phyloP scores from a whole-genome alignment of 139 green algal species.

The Nannochloris sp. region DNA sequence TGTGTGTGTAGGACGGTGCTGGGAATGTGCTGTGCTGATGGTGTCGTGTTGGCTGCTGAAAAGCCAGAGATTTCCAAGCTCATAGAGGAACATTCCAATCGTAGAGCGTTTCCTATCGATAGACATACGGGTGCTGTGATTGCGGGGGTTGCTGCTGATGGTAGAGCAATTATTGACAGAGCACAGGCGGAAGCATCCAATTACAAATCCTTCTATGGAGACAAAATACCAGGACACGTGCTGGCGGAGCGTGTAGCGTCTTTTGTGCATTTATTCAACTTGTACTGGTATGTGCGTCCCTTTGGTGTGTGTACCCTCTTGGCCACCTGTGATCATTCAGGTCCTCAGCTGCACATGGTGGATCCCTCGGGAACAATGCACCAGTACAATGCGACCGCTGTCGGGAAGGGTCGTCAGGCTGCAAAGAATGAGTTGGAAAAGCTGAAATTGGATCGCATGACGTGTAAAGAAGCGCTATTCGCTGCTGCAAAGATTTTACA shows the following conservation, averaged over 20 bases:
- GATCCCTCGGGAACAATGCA: slow-evolving; percentile 75
- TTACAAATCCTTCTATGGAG: slow-evolving; percentile 73
- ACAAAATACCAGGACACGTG: slow-evolving; percentile 82
- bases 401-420: slow-evolving; percentile 91
- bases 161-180: slow-evolving; percentile 74
- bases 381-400: slow-evolving; percentile 84
- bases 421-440: slow-evolving; percentile 98
- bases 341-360: slow-evolving; percentile 82
- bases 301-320: slow-evolving; percentile 74
- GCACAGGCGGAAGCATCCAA: slow-evolving; percentile 37
- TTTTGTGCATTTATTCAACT: slow-evolving; percentile 94
- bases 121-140: slow-evolving; percentile 71
- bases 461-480: slow-evolving; percentile 73
- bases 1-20: slow-evolving; percentile 73
- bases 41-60: slow-evolving; percentile 91
- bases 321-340: slow-evolving; percentile 69
- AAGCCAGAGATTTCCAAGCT: slow-evolving; percentile 95
- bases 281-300: slow-evolving; percentile 85
- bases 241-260: slow-evolving; percentile 81
- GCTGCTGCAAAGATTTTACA: slow-evolving; percentile 91
- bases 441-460: slow-evolving; percentile 89
- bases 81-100: slow-evolving; percentile 81
- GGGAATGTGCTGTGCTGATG: slow-evolving; percentile 90
- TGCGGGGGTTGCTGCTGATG: slow-evolving; percentile 69
- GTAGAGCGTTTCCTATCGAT: slow-evolving; percentile 76